Conservation (phyloP, 78 protist species). For the Guillardia theta region DNA sequence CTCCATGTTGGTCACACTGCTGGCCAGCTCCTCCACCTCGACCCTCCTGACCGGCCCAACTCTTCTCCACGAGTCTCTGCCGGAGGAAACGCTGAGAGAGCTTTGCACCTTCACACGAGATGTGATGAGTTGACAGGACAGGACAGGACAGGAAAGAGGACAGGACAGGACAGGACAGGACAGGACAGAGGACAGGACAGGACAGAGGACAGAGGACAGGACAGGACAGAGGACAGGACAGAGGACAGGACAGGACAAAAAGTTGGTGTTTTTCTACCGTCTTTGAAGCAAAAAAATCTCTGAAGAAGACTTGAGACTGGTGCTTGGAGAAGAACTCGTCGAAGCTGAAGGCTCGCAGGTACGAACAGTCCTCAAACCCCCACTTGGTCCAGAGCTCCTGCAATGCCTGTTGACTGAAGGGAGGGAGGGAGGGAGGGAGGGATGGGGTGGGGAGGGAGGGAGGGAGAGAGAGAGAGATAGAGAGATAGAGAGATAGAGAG, state of each 20-base stretch:
- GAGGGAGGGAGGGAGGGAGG: neutral
- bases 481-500: neutral
- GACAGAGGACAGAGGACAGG: no score
- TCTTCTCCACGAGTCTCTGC: neutral
- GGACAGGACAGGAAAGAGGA: no score
- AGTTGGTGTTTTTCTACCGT: neutral
- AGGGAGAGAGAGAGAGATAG: neutral
- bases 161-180: no score
- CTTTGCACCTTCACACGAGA: neutral
- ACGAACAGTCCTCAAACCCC: neutral
- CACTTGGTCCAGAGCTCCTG: neutral
- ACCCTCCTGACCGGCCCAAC: neutral
- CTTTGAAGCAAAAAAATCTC: neutral
- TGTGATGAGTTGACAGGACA: neutral
- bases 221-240: no score
- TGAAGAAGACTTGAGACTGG: neutral
- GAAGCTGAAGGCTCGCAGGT: neutral
- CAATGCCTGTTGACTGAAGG: neutral
- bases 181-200: no score
- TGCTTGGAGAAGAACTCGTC: constrained; percentile 19
- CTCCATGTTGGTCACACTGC: neutral
- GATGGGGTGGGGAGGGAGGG: no score
- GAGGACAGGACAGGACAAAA: no score
- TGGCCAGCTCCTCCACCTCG: neutral
- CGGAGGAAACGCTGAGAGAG: neutral